A percentile compares a stretch with the other conserved stretches of the same genome.
phyloP scores from a whole-genome alignment of 1,139 yeast genomes.

The Wickerhamiella infanticola region DNA sequence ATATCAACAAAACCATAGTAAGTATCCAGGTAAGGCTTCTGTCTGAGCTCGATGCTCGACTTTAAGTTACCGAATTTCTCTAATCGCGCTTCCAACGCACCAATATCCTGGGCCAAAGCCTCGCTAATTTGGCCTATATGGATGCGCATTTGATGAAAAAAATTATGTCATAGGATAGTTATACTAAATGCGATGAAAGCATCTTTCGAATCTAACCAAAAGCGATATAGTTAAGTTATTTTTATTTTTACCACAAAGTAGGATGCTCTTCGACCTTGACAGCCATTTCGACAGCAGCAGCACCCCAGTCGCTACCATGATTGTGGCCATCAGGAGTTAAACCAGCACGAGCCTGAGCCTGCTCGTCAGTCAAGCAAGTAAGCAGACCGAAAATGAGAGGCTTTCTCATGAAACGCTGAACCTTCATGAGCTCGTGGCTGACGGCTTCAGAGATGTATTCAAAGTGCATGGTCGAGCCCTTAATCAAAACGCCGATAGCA shows the following conservation, averaged over 20 bases:
- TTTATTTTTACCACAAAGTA: too few relatives aligned
- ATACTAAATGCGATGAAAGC: too few relatives aligned
- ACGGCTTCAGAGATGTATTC: slow-evolving; percentile 91
- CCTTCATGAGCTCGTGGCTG: slow-evolving; percentile 69
- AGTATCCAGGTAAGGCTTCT: slow-evolving; percentile 35
- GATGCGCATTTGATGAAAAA: slow-evolving; percentile 26
- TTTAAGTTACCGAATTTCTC: slow-evolving; percentile 35
- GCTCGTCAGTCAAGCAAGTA: slow-evolving; percentile 87
- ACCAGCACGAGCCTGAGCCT: slow-evolving; percentile 92
- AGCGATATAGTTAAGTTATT: too few relatives aligned
- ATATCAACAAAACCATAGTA: slow-evolving; percentile 57
- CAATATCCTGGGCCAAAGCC: slow-evolving; percentile 31
- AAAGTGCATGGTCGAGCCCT: slow-evolving; percentile 96
- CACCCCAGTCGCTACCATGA: slow-evolving; percentile 98
- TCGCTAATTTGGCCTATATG: slow-evolving; percentile 57
- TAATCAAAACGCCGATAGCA: slow-evolving; percentile 87
- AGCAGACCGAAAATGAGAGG: slow-evolving; percentile 90
- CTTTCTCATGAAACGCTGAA: slow-evolving; percentile 51
- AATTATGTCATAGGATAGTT: neutral
- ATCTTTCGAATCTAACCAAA: too few relatives aligned
- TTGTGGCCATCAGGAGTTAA: slow-evolving; percentile 62
- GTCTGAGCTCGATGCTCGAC: slow-evolving; percentile 33
- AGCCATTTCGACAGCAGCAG: slow-evolving; percentile 96
- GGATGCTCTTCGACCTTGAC: slow-evolving; percentile 11
- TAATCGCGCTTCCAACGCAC: slow-evolving; percentile 33